Evolutionary conservation across 495 filamentous ascomycete species (phyloP), one percentile per base, ranked within the genome.

Genomic region (Hypoxylon cercidicola): DNA sequence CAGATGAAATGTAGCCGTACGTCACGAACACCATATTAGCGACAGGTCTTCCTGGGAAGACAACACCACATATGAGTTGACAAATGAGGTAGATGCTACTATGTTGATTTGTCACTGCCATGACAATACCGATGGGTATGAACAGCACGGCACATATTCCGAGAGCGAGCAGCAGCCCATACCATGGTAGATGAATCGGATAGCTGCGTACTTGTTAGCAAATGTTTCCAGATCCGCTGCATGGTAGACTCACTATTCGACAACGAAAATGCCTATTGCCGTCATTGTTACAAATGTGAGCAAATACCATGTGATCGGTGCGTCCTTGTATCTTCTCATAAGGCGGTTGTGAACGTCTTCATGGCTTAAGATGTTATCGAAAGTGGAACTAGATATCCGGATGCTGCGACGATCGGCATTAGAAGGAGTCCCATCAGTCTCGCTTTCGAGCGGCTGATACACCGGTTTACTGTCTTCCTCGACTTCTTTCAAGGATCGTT

Each of bases 1-100:
- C 88, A 1, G 88, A 91, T 1, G 88, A 89, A 61, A 93, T 93
- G 74, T 90, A 89, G 25, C 90, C 90, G 65, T 94, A 93, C 6
- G 90, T 95, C 41, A 90, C 89, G 70, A 95, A 95, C 39, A 94
- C 91, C 86, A 94, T 94, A 67, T 96, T 93, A 32, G 91, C 90
- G 12, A 96, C 88, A 0, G 91, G 91, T 20, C 88, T 87, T 15
- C 92, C 91, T 10, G 91, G 90, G 68, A 94, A 95, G 18, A 91
- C 74, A 39, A 81, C 84, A 19, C 92, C 92, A 21, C 89, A 91
- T 50, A 94, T 87, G 43, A 95, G 84, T 68, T 93, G 90, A 74
- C 92, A 93, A 62, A 93, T 87, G 10, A 93, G 82, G 72, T 91
- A 93, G 69, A 93, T 89, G 68, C 85, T 89, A 69, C 85, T 89